Conservation (phyloP, 106 monocot species). For the Gastrodia elata region DNA sequence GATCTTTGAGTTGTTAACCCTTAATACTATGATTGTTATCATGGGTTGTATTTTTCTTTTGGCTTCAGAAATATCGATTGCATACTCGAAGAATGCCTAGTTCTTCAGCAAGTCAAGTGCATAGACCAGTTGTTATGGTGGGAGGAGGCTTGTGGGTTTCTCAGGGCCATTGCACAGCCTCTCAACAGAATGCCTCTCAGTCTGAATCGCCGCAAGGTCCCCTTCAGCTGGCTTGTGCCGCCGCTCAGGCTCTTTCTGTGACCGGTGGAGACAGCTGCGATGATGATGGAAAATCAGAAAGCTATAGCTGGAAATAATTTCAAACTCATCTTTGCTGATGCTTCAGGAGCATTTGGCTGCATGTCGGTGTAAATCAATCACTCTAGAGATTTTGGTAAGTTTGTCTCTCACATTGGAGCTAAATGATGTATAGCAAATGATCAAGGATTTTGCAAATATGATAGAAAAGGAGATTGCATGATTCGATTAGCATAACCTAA, state of each 20-base stretch:
- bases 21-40: too few relatives aligned
- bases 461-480: background rate
- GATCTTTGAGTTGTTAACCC: background rate
- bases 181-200: slow-evolving; percentile 36
- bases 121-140: slow-evolving; percentile 15
- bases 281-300: slow-evolving; percentile 69
- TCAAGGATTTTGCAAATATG: background rate
- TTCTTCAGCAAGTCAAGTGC: slow-evolving; percentile 12
- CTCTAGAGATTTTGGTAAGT: slow-evolving; percentile 3
- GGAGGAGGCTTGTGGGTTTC: slow-evolving; percentile 36
- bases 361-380: background rate
- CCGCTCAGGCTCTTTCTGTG: slow-evolving; percentile 24
- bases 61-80: slow-evolving; percentile 76
- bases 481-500: background rate
- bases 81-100: slow-evolving; percentile 52
- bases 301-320: slow-evolving; percentile 64
- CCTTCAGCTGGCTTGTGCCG: slow-evolving; percentile 32
- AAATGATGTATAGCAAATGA: background rate
- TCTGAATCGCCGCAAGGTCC: slow-evolving; percentile 76
- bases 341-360: background rate
- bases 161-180: slow-evolving; percentile 19
- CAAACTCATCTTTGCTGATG: background rate
- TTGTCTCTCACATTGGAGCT: background rate
- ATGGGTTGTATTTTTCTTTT: background rate
- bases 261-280: slow-evolving; percentile 44